These are phyloP conservation scores for Cicer cuneatum DNA, from an alignment of 306 rosid species.

Conservation along the genomic window DNA sequence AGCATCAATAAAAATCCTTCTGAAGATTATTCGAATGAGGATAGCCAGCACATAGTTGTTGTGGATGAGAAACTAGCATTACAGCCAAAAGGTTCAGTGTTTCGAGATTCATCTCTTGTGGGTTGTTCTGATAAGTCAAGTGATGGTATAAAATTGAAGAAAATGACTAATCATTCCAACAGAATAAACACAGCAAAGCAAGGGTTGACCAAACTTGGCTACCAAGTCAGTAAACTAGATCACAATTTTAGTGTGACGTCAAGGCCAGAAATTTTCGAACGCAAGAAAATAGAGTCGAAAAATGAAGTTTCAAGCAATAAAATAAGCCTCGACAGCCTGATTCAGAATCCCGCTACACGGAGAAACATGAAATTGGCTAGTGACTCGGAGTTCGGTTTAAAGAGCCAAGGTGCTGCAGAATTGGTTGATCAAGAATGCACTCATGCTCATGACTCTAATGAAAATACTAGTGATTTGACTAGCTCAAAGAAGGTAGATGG, in stretches of 20 bases:
- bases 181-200: conserved; percentile 47
- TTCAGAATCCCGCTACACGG: conserved; percentile 40
- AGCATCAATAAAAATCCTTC: conserved; percentile 42
- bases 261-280: conserved; percentile 41
- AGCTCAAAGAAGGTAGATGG: conserved; percentile 43
- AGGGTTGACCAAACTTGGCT: conserved; percentile 39
- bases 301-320: conserved; percentile 41
- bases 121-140: conserved; percentile 44
- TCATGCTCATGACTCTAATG: conserved; percentile 27
- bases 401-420: conserved; percentile 41
- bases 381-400: conserved; percentile 39
- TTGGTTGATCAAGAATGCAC: conserved; percentile 36
- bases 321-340: conserved; percentile 26
- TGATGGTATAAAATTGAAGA: conserved; percentile 42
- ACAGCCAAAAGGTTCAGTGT: conserved; percentile 47
- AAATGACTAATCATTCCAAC: conserved; percentile 44
- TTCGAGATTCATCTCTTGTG: conserved; percentile 49
- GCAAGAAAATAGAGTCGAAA: conserved; percentile 50
- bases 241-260: conserved; percentile 33
- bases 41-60: conserved; percentile 43
- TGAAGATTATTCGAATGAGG: conserved; percentile 53
- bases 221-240: conserved; percentile 40
- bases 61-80: conserved; percentile 48
- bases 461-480: conserved; percentile 41
- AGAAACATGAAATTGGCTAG: conserved; percentile 40